Percentiles rank a stretch among this genome's conserved stretches.
These are phyloP conservation scores for Citropsis articulata DNA, from an alignment of 345 rosid species.

Conservation along the genomic window DNA sequence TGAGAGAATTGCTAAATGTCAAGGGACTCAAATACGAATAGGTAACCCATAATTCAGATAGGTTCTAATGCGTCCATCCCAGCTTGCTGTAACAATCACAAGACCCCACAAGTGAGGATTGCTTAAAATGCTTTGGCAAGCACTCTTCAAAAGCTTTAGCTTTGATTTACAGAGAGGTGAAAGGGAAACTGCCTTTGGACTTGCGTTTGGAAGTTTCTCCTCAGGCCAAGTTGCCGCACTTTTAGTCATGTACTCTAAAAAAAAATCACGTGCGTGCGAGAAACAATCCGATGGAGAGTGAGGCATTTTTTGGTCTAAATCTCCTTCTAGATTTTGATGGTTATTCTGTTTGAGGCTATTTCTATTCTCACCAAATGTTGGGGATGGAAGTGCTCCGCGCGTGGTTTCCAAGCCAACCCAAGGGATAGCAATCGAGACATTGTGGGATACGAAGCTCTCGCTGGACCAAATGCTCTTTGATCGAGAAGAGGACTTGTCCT, in stretches of 20 bases:
- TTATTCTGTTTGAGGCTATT: conserved; percentile 2
- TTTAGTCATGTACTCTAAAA: conserved; percentile 40
- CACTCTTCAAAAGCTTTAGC: conserved; percentile 56
- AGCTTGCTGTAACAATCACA: conserved; percentile 66
- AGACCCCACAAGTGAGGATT: conserved; percentile 65
- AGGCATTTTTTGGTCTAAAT: conserved; percentile 29
- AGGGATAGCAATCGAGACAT: conserved; percentile 63
- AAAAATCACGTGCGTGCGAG: conserved; percentile 41
- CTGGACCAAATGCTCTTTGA: conserved; percentile 43
- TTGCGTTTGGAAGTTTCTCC: conserved; percentile 56
- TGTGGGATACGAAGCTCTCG: conserved; percentile 60
- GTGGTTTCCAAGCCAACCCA: conserved; percentile 51
- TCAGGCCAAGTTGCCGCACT: conserved; percentile 82
- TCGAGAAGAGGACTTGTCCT: conserved; percentile 35
- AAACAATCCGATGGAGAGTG: conserved; percentile 48
- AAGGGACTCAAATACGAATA: conserved; percentile 31
- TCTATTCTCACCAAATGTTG: conserved; percentile 13
- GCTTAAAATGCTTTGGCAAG: conserved; percentile 46
- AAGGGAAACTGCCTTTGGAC: conserved; percentile 20
- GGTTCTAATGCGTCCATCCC: conserved; percentile 75
- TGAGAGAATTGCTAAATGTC: not conserved
- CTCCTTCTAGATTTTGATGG: conserved; percentile 27
- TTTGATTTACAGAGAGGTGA: conserved; percentile 46
- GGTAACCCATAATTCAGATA: conserved; percentile 78
- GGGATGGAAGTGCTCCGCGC: conserved; percentile 18